These are phyloP conservation scores for Chrysopogon serrulatus DNA, from an alignment of 176 grass and related monocot genomes.

Conservation along the genomic window DNA sequence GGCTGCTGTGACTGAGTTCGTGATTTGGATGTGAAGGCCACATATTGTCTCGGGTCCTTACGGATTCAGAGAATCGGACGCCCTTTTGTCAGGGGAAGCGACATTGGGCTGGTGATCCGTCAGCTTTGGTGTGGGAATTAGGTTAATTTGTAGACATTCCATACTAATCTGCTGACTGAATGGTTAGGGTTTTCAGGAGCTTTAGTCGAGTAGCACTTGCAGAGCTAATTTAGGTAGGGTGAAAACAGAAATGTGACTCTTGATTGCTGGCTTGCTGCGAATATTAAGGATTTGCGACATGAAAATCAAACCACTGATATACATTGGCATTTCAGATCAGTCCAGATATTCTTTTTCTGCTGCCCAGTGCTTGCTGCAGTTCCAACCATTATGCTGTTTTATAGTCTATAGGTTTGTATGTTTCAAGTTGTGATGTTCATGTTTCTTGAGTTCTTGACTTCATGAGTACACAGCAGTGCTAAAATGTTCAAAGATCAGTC, in stretches of 20 bases:
- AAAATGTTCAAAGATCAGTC: neutral
- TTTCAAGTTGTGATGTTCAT: neutral
- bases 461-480: neutral
- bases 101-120: neutral
- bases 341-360: neutral
- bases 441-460: neutral
- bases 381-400: neutral
- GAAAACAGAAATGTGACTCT: neutral
- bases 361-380: neutral
- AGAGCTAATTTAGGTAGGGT: neutral
- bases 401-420: neutral
- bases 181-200: neutral
- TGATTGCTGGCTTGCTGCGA: neutral
- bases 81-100: neutral
- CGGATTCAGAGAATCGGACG: neutral
- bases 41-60: neutral
- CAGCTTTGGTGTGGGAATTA: neutral
- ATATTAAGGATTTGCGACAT: neutral
- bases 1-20: neutral
- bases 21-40: neutral
- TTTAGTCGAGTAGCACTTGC: neutral
- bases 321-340: neutral
- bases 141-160: neutral
- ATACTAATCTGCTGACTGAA: neutral
- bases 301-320: neutral